Evolutionary conservation across 2,329 filamentous ascomycete species (phyloP), one percentile per base, ranked within the genome.

Genomic region (Pestalotiopsis fici): DNA sequence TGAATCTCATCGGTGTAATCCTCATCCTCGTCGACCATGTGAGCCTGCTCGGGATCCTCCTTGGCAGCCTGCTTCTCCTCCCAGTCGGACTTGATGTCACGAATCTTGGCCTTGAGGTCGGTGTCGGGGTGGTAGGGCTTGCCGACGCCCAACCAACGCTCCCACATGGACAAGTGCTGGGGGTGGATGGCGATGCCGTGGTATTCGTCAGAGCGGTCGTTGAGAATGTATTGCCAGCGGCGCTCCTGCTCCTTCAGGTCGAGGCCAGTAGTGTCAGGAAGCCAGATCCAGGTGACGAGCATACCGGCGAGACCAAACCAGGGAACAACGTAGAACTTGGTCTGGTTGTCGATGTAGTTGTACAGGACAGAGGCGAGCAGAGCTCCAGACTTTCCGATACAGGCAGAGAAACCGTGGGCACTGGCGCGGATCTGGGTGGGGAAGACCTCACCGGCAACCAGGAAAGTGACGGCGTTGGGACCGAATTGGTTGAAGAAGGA

Each of bases 401-500:
- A 95, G 71, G 95, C 95, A n/a, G 93, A 94, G 82, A 98, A 93
- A 67, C 95, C 95, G 85, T 98, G 95, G 64, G 95, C 95, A 21
- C 93, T 94, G 72, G 95, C 95, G 75, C 95, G 94, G 73, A 98
- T 90, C 11, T 95, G 93, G 0, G 95, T 97, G 11, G 95, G 95
- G 86, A 93, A 98, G n/a, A 97, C 94, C 80, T 98, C 95, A 56
- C 94, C 95, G 56, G 95, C 95, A 43, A 97, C 93, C 72, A 98
- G 88, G 92, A 98, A 98, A 70, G 95, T 97, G 75, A 98, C 94
- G 59, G 90, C 91, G 87, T 98, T 98, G 81, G 95, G 95, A 13
- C 95, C 95, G 76, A 98, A 98, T 79, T 98, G 95, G 87, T 98
- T 98, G 90, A 98, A 98, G 86, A 98, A 98, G 27, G 93, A 97